Evolutionary conservation across 331 rosid species (phyloP).

Genomic region (Ulmus americana): DNA sequence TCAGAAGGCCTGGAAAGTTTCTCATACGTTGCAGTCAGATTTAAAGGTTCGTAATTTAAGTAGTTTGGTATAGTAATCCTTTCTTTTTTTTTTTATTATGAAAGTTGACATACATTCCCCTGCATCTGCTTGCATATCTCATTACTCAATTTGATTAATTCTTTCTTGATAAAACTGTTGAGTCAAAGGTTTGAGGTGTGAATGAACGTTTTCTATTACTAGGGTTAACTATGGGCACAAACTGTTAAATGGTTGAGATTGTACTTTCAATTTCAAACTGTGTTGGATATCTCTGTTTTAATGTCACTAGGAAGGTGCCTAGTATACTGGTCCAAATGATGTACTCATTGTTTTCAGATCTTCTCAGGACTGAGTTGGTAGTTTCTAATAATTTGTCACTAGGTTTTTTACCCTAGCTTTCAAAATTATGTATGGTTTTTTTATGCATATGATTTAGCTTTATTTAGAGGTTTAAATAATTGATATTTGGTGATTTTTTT

Average conservation of each 20-base stretch:
- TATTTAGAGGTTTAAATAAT: neutral
- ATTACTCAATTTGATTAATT: neutral
- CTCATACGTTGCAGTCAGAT: slow-evolving; percentile 70
- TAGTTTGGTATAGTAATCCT: slow-evolving; percentile 14
- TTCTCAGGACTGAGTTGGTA: neutral
- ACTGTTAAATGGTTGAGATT: neutral
- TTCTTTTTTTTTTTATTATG: slow-evolving; percentile 10
- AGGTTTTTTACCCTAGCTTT: neutral
- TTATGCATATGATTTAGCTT: neutral
- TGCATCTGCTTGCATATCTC: neutral
- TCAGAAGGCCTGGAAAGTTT: slow-evolving; percentile 89
- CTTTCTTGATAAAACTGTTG: slow-evolving; percentile 9
- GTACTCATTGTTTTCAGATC: neutral
- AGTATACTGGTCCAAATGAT: neutral
- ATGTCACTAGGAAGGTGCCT: neutral
- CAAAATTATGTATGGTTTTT: neutral
- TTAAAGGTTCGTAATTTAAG: slow-evolving; percentile 60
- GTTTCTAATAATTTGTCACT: neutral
- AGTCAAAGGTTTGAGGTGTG: neutral
- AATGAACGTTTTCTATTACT: neutral
- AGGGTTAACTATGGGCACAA: neutral
- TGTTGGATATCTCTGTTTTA: neutral
- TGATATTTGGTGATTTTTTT: neutral
- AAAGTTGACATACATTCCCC: slow-evolving; percentile 2
- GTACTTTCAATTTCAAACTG: neutral